Evolutionary conservation across 371 early-diverging fungal species (phyloP).

Genomic region (Mucor plumbeus): DNA sequence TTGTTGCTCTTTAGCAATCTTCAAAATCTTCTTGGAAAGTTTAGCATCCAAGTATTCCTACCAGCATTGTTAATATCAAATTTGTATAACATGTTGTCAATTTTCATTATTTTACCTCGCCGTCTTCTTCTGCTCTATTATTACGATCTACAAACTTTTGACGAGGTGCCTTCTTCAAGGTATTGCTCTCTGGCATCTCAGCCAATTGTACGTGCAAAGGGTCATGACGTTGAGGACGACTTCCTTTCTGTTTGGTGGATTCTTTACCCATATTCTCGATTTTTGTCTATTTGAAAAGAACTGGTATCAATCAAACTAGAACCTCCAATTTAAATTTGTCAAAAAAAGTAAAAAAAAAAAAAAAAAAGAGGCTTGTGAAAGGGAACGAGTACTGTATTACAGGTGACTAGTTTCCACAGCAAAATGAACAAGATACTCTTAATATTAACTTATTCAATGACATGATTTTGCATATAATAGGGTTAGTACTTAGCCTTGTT

Average conservation of each 20-base stretch:
- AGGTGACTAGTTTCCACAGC: neutral
- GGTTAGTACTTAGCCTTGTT: too few species aligned
- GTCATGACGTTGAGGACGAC: constrained; percentile 68
- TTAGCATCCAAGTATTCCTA: constrained; percentile 87
- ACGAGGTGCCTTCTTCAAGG: constrained; percentile 52
- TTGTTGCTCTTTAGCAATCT: constrained; percentile 89
- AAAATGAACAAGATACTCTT: too few species aligned
- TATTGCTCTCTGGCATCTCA: constrained; percentile 59
- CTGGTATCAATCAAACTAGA: neutral
- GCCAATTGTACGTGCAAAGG: constrained; percentile 78
- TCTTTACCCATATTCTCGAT: constrained; percentile 43
- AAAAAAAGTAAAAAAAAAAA: constrained; percentile 17
- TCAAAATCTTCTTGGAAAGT: constrained; percentile 86
- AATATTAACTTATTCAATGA: too few species aligned
- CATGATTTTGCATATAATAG: too few species aligned
- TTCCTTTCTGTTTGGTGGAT: constrained; percentile 26
- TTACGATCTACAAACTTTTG: constrained; percentile 71
- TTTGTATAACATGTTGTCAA: neutral
- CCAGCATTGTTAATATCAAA: too few species aligned
- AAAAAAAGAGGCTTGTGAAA: constrained; percentile 11
- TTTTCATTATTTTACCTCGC: constrained; percentile 30
- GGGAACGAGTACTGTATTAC: neutral
- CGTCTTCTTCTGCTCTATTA: constrained; percentile 53
- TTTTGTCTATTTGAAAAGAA: neutral
- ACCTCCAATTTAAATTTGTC: neutral